These are phyloP conservation scores for Arthrocladium fulminans DNA, from an alignment of 2,329 filamentous ascomycete genomes.

Conservation along the genomic window DNA sequence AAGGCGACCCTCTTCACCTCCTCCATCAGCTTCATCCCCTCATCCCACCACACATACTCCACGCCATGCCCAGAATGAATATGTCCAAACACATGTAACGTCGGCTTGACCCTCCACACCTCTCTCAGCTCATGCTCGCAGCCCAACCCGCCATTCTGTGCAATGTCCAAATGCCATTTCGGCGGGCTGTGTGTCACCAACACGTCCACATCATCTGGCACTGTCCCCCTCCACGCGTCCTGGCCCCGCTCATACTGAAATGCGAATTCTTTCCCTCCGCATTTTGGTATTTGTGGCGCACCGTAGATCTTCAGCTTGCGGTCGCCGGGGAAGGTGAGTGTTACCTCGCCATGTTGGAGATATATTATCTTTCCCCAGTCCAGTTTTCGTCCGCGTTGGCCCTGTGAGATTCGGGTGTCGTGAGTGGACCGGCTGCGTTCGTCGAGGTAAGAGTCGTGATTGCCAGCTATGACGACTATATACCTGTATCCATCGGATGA, in stretches of 20 bases:
- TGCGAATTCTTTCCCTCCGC: constrained; percentile 62
- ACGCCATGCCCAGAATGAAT: constrained; percentile 67
- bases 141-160: constrained; percentile 51
- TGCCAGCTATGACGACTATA: constrained; percentile 77
- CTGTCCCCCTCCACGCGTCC: constrained; percentile 62
- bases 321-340: constrained; percentile 51
- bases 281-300: constrained; percentile 67
- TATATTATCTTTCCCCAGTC: constrained; percentile 65
- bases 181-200: constrained; percentile 76
- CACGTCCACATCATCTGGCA: constrained; percentile 66
- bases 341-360: constrained; percentile 59
- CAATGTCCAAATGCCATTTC: constrained; percentile 54
- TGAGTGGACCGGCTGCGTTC: constrained; percentile 48
- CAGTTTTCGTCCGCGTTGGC: constrained; percentile 42
- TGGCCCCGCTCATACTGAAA: constrained; percentile 63
- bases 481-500: constrained; percentile 53
- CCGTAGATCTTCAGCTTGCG: constrained; percentile 67
- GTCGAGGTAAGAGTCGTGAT: constrained; percentile 85
- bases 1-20: constrained; percentile 40
- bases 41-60: constrained; percentile 65
- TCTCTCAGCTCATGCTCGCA: constrained; percentile 63
- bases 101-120: constrained; percentile 63
- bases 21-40: constrained; percentile 63
- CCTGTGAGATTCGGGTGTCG: constrained; percentile 38
- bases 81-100: constrained; percentile 76